phyloP scores from a whole-genome alignment of 495 filamentous ascomycete species.

The Astrothelium macrocarpum region DNA sequence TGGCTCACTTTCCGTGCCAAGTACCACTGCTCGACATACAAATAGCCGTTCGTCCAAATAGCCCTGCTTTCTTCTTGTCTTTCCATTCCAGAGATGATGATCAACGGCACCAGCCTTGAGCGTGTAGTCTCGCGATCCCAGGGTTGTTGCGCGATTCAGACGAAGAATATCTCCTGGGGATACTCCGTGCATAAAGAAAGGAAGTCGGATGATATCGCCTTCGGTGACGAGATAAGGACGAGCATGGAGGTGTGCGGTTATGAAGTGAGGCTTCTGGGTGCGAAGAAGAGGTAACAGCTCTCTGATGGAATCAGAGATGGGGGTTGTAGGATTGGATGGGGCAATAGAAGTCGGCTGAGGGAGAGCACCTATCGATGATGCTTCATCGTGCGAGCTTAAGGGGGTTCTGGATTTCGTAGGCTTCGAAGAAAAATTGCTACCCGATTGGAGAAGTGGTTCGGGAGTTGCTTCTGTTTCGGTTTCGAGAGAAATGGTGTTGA shows the following conservation, averaged over 20 bases:
- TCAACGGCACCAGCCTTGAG: conserved; percentile 46
- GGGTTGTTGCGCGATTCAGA: conserved; percentile 64
- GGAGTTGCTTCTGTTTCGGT: conserved; percentile 23
- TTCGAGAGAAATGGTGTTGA: conserved; percentile 32
- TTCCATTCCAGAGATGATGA: conserved; percentile 13
- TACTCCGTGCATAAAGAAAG: conserved; percentile 85
- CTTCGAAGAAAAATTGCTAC: conserved; percentile 9
- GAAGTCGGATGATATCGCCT: conserved; percentile 81
- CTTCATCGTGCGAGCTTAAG: not conserved
- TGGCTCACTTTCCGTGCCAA: conserved; percentile 80
- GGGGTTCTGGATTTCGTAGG: conserved; percentile 9
- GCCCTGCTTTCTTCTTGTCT: conserved; percentile 17
- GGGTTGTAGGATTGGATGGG: conserved; percentile 31
- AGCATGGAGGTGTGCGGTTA: conserved; percentile 76
- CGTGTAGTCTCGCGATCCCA: conserved; percentile 87
- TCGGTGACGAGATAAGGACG: conserved; percentile 80
- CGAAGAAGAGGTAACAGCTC: conserved; percentile 66
- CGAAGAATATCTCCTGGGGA: conserved; percentile 73
- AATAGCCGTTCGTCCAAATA: conserved; percentile 74
- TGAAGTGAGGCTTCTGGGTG: conserved; percentile 74
- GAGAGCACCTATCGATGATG: conserved; percentile 24
- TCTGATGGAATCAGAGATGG: conserved; percentile 48
- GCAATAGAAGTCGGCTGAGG: conserved; percentile 17
- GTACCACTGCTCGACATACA: conserved; percentile 75
- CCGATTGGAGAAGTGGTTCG: conserved; percentile 25